Conservation (phyloP, 2,329 filamentous ascomycete species). For the Fusarium cicatricum region DNA sequence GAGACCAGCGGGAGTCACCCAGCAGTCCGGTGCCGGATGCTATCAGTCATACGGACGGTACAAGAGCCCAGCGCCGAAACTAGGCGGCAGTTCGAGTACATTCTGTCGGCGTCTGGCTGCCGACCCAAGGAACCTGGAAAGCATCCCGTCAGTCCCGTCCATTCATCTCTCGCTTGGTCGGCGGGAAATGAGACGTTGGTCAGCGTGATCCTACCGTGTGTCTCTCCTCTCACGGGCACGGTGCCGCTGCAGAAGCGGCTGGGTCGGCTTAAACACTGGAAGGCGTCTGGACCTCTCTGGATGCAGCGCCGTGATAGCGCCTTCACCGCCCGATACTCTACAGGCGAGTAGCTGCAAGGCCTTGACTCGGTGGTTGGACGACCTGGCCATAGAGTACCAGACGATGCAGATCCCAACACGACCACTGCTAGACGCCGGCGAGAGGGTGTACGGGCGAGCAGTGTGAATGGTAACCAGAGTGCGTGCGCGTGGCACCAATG, state of each 20-base stretch:
- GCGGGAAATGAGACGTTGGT: constrained; percentile 40
- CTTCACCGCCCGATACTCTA: constrained; percentile 36
- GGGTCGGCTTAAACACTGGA: constrained; percentile 24
- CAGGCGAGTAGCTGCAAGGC: constrained; percentile 25
- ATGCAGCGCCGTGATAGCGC: constrained; percentile 33
- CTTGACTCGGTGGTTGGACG: neutral
- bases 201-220: constrained; percentile 41
- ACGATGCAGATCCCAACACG: constrained; percentile 38
- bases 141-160: neutral
- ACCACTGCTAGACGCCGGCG: constrained; percentile 12
- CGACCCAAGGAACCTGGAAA: constrained; percentile 13
- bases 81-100: constrained; percentile 37
- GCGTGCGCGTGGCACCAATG: constrained; percentile 41
- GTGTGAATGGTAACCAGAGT: constrained; percentile 34
- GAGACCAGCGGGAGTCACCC: constrained; percentile 30
- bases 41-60: constrained; percentile 30
- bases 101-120: constrained; percentile 29
- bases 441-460: constrained; percentile 38
- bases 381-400: constrained; percentile 30
- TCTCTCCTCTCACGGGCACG: constrained; percentile 5
- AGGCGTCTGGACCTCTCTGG: constrained; percentile 33
- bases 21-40: constrained; percentile 29
- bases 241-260: constrained; percentile 11
- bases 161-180: neutral
- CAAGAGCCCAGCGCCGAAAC: constrained; percentile 27